phyloP scores from a whole-genome alignment of 169 alveolate species.

The Pseudocohnilembus persalinus region DNA sequence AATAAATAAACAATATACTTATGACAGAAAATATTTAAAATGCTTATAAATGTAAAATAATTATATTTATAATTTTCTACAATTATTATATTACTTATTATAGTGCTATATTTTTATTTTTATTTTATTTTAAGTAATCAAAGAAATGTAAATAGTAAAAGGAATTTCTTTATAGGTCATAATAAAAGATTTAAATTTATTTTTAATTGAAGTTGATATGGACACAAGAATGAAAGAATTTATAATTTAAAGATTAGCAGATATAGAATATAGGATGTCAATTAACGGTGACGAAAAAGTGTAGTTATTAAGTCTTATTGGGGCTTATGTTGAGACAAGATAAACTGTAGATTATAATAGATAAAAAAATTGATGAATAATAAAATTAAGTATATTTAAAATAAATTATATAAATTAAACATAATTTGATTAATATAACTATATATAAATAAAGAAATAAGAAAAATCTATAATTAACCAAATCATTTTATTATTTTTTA shows the following conservation, averaged over 20 bases:
- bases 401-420: no score
- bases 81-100: no score
- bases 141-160: conserved; percentile 65
- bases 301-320: conserved; percentile 57
- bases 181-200: conserved; percentile 80
- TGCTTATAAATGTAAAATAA: conserved; percentile 48
- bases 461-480: no score
- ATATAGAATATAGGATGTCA: conserved; percentile 65
- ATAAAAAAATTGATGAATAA: no score
- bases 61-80: background rate
- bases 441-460: no score
- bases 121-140: conserved; percentile 47
- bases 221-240: conserved; percentile 71
- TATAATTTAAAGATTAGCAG: conserved; percentile 59
- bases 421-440: no score
- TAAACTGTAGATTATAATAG: background rate
- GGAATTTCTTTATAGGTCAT: conserved; percentile 91
- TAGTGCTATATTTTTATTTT: no score
- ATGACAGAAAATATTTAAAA: conserved; percentile 72
- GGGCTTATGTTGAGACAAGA: conserved; percentile 58
- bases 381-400: no score
- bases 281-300: conserved; percentile 61
- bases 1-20: conserved; percentile 67
- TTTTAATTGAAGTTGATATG: conserved; percentile 72
- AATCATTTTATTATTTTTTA: no score